phyloP scores from a whole-genome alignment of 106 monocot species.

The Dendrobium officinale region DNA sequence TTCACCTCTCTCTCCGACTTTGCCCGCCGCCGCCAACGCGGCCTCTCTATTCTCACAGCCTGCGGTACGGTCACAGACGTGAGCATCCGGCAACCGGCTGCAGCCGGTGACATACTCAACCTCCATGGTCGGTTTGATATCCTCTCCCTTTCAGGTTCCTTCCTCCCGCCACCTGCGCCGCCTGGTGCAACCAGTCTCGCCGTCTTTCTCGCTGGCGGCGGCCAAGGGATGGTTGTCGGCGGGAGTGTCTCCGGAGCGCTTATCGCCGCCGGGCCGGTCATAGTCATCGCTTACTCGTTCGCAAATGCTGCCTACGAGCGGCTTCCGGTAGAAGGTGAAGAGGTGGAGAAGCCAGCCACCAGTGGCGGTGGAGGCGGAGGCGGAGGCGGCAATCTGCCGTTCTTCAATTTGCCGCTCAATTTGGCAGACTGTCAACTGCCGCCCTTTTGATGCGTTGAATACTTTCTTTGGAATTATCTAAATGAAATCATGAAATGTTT shows the following conservation, averaged over 20 bases:
- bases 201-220: background rate
- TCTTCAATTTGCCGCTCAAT: conserved; percentile 22
- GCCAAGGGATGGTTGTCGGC: conserved; percentile 20
- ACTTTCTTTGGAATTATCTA: no score
- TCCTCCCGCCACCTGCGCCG: background rate
- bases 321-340: conserved; percentile 43
- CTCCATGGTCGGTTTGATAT: background rate
- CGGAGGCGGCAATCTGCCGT: conserved; percentile 14
- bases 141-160: conserved; percentile 1
- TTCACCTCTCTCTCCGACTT: background rate
- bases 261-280: conserved; percentile 35
- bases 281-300: conserved; percentile 48
- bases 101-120: background rate
- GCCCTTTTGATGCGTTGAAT: background rate
- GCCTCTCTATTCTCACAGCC: background rate
- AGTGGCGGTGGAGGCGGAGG: conserved; percentile 16
- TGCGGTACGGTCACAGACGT: background rate
- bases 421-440: background rate
- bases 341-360: conserved; percentile 10
- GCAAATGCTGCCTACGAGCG: conserved; percentile 64
- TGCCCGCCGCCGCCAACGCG: background rate
- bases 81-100: background rate
- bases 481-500: no score
- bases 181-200: background rate
- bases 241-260: conserved; percentile 59